A percentile compares a stretch with the other conserved stretches of the same genome.
Conservation (phyloP, 768 basidiomycete genomes). For the Termitomyces sp. region DNA sequence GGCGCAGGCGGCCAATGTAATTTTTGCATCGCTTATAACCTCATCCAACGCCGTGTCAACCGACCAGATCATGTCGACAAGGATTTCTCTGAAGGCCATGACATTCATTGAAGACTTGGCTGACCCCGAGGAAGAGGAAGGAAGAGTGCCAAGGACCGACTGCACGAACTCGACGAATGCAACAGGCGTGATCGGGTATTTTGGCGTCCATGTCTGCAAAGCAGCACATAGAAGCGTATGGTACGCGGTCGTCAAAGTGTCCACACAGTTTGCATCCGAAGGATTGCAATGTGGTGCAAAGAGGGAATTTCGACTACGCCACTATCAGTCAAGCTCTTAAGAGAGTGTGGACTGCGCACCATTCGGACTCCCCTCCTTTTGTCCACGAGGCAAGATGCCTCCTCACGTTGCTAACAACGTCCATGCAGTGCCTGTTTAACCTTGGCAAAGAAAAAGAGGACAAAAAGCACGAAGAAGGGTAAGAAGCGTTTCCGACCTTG, state of each 20-base stretch:
- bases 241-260: constrained; percentile 61
- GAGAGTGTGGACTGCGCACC: constrained; percentile 35
- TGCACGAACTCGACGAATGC: constrained; percentile 60
- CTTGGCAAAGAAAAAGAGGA: neutral
- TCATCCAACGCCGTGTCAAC: constrained; percentile 77
- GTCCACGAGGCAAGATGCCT: constrained; percentile 49
- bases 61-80: constrained; percentile 82
- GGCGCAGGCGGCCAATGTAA: constrained; percentile 28
- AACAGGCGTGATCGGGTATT: constrained; percentile 39
- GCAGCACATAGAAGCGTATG: constrained; percentile 61
- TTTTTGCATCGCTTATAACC: constrained; percentile 49
- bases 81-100: constrained; percentile 54
- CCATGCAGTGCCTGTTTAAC: constrained; percentile 34
- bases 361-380: constrained; percentile 56
- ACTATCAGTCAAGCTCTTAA: constrained; percentile 8
- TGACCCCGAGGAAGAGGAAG: constrained; percentile 64
- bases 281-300: constrained; percentile 56
- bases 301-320: constrained; percentile 55
- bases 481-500: neutral
- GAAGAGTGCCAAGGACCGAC: constrained; percentile 54
- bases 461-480: neutral
- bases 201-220: constrained; percentile 51
- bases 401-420: constrained; percentile 51
- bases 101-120: constrained; percentile 41
- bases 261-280: constrained; percentile 44